phyloP scores from a whole-genome alignment of 371 early-diverging fungal genomes.

The Mycotypha africana region DNA sequence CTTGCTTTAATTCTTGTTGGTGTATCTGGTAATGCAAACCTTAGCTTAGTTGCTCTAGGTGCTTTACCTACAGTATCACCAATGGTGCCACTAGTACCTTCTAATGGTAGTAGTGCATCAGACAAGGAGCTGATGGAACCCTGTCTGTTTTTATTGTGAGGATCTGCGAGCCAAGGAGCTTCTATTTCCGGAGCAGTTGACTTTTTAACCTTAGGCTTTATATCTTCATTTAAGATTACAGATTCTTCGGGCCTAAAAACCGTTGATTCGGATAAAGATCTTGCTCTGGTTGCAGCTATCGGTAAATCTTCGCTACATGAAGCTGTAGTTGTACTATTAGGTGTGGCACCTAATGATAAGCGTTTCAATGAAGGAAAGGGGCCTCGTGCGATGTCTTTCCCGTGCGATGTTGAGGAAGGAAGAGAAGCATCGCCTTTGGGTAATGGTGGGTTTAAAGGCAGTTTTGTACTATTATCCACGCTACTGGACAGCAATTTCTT shows the following conservation, averaged over 20 bases:
- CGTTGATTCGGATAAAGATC: conserved; percentile 11
- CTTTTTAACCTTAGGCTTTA: background rate
- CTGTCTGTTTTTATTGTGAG: background rate
- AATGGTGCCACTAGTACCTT: background rate
- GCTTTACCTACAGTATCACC: background rate
- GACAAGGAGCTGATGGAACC: background rate
- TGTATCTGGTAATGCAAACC: conserved; percentile 16
- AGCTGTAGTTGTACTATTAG: too few species aligned
- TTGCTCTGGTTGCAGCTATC: background rate
- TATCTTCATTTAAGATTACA: background rate
- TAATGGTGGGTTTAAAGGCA: conserved; percentile 2
- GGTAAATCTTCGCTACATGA: background rate
- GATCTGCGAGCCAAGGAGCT: conserved; percentile 3
- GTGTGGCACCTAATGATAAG: background rate
- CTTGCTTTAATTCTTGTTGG: conserved; percentile 8
- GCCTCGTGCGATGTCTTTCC: too few species aligned
- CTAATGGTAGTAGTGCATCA: conserved; percentile 10
- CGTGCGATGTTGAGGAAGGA: background rate
- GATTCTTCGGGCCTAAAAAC: background rate
- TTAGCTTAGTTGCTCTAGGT: background rate
- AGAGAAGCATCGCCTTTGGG: background rate
- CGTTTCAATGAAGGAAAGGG: too few species aligned
- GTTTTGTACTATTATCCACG: background rate
- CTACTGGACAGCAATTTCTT: too few species aligned
- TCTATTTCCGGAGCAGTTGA: conserved; percentile 4